Conservation (phyloP, 208 protist genomes). For the Leishmania braziliensis region DNA sequence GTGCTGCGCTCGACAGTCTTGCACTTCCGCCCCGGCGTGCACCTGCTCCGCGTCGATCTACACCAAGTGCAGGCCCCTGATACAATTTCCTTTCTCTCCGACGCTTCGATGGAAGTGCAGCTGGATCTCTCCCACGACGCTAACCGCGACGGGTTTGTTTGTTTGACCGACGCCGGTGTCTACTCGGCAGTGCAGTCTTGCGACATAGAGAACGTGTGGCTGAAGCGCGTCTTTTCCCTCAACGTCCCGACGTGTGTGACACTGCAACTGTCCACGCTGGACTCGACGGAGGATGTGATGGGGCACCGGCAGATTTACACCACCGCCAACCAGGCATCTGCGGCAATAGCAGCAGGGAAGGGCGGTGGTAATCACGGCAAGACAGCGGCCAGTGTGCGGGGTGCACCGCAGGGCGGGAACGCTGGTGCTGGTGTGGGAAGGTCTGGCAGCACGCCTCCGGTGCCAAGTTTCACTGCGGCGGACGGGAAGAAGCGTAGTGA, state of each 20-base stretch:
- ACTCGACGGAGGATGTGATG: slow-evolving; percentile 49
- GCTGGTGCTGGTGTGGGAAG: slow-evolving; percentile 4
- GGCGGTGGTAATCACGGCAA: slow-evolving; percentile 10
- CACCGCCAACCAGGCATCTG: slow-evolving; percentile 12
- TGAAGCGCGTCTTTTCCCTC: slow-evolving; percentile 78
- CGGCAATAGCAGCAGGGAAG: neutral
- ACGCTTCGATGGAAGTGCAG: slow-evolving; percentile 46
- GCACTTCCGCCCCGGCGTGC: slow-evolving; percentile 44
- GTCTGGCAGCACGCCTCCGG: neutral
- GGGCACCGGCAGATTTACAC: slow-evolving; percentile 35
- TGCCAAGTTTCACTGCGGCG: neutral
- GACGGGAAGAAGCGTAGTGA: slow-evolving; percentile 14
- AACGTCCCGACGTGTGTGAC: slow-evolving; percentile 55
- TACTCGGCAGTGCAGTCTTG: slow-evolving; percentile 39
- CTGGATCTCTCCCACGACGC: slow-evolving; percentile 38
- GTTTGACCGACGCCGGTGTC: slow-evolving; percentile 69
- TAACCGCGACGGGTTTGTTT: slow-evolving; percentile 33
- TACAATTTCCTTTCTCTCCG: slow-evolving; percentile 50
- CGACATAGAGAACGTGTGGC: slow-evolving; percentile 71
- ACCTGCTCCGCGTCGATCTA: slow-evolving; percentile 69
- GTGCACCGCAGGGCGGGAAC: neutral
- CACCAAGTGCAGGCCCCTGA: slow-evolving; percentile 45
- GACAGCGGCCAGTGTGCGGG: neutral
- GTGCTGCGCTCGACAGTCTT: slow-evolving; percentile 43
- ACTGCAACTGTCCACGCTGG: slow-evolving; percentile 65